Evolutionary conservation across 2,329 filamentous ascomycete genomes (phyloP).

Genomic region (Sporothrix sp.): DNA sequence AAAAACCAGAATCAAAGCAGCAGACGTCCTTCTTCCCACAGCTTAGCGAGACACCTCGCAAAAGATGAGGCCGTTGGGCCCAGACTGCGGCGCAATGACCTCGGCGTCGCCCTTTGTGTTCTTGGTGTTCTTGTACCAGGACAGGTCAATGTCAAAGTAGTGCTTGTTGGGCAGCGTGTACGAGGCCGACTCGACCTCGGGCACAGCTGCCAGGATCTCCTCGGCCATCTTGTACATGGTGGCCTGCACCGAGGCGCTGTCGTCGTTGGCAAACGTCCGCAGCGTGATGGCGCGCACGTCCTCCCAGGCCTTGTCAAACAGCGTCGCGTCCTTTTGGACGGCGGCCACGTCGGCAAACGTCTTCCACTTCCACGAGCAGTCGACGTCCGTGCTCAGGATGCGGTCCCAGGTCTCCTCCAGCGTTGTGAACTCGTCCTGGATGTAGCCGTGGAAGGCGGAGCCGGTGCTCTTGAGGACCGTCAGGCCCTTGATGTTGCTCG

Average conservation of each 20-base stretch:
- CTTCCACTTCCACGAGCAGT: conserved; percentile 79
- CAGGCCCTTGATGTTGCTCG: conserved; percentile 69
- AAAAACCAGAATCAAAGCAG: too few species aligned
- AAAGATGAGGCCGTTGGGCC: conserved; percentile 91
- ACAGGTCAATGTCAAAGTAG: conserved; percentile 95
- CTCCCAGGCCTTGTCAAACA: conserved; percentile 73
- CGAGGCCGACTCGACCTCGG: conserved; percentile 61
- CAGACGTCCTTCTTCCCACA: neutral
- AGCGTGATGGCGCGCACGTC: conserved; percentile 77
- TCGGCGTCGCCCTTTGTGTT: conserved; percentile 97
- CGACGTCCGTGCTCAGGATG: conserved; percentile 88
- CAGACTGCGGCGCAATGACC: conserved; percentile 86
- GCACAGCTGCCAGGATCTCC: conserved; percentile 67
- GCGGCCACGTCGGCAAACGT: conserved; percentile 55
- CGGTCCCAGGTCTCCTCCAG: conserved; percentile 88
- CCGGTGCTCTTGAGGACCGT: conserved; percentile 94
- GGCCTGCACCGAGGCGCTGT: conserved; percentile 86
- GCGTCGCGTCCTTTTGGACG: conserved; percentile 51
- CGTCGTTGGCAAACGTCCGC: conserved; percentile 79
- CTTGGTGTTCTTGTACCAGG: conserved; percentile 91
- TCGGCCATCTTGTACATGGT: conserved; percentile 99
- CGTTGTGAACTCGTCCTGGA: conserved; percentile 87
- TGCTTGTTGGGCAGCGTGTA: conserved; percentile 96
- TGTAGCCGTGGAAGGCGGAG: conserved; percentile 89
- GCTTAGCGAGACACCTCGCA: conserved; percentile 64